Conservation (phyloP, 352 stramenopile genomes). For the Phytophthora pisi region DNA sequence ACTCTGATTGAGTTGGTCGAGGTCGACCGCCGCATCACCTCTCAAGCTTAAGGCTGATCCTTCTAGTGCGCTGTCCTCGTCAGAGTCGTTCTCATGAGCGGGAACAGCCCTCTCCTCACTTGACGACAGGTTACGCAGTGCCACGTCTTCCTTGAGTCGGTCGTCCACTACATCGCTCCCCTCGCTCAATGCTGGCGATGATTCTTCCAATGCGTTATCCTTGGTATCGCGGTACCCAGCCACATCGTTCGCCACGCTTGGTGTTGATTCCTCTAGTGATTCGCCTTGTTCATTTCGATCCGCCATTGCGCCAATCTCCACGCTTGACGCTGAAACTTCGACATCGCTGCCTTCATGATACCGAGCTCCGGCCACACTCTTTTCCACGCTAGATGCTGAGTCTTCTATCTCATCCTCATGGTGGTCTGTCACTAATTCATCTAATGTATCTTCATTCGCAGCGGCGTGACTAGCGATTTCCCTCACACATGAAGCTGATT, state of each 20-base stretch:
- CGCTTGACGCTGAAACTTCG: not conserved
- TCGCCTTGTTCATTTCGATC: not conserved
- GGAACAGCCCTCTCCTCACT: not conserved
- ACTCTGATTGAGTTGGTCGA: not conserved
- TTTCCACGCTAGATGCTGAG: not conserved
- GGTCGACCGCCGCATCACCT: not conserved
- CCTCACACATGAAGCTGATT: not conserved
- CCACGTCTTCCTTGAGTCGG: not conserved
- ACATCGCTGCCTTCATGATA: not conserved
- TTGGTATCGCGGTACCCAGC: not conserved
- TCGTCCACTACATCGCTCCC: not conserved
- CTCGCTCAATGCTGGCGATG: not conserved
- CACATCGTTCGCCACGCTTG: not conserved
- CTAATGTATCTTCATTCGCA: not conserved
- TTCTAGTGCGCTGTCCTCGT: not conserved
- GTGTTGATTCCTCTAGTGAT: slow-evolving; percentile 1
- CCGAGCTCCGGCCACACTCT: not conserved
- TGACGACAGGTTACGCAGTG: not conserved
- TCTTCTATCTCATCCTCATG: slow-evolving; percentile 2
- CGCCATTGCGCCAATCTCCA: not conserved
- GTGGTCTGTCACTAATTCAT: not conserved
- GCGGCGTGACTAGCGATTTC: not conserved
- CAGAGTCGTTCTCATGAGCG: not conserved
- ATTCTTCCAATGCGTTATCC: not conserved
- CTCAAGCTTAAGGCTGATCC: slow-evolving; percentile 1